Conservation (phyloP, 2,329 filamentous ascomycete genomes). For the Metarhizium rileyi region DNA sequence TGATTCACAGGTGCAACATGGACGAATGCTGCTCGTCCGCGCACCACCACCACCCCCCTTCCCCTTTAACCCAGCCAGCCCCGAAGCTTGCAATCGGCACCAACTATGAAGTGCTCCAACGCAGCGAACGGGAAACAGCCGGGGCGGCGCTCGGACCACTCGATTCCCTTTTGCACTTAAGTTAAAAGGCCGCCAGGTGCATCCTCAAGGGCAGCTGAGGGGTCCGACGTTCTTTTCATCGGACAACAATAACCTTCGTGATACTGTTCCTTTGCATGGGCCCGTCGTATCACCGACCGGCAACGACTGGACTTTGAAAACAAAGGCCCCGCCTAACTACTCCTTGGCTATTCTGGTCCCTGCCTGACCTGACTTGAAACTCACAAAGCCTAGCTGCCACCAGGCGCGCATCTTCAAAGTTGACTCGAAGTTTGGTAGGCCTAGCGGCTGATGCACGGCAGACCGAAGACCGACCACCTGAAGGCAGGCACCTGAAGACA, state of each 20-base stretch:
- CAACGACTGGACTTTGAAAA: not conserved
- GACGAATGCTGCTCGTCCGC: not conserved
- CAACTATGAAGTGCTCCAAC: too few relatives aligned
- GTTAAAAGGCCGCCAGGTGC: not conserved
- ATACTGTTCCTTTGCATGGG: not conserved
- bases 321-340: not conserved
- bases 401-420: too few relatives aligned
- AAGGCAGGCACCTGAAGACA: too few relatives aligned
- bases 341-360: not conserved
- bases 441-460: too few relatives aligned
- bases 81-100: too few relatives aligned
- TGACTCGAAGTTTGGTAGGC: too few relatives aligned
- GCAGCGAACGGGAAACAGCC: too few relatives aligned
- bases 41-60: not conserved
- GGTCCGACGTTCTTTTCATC: too few relatives aligned
- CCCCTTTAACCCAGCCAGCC: too few relatives aligned
- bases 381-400: not conserved
- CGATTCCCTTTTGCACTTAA: not conserved
- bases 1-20: not conserved
- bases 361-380: not conserved
- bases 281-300: not conserved
- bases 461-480: not conserved
- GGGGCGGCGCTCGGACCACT: not conserved
- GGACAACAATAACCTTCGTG: too few relatives aligned
- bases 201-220: not conserved